Base-by-base conservation (phyloP, 352 stramenopile species). In the Pythium plurisporium region DNA sequence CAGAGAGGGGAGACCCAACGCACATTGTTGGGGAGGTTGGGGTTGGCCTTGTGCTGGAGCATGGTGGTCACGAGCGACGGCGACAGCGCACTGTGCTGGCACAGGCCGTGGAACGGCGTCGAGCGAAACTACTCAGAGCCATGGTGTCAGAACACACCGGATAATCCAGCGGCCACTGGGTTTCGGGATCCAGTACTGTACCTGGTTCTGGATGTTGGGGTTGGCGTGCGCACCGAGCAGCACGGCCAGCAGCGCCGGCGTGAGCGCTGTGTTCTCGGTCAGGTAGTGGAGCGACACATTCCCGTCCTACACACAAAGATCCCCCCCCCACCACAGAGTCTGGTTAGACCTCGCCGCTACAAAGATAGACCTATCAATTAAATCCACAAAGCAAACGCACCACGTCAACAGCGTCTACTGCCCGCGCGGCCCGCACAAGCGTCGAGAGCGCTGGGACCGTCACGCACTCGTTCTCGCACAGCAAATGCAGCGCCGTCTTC, bases 21-120 rank as follows among this genome's bases (percentile, higher is more conserved):
- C 63, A 93, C 83, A 38, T 94, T 91, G 65, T 94, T 87, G 34
- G 74, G 74, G 43, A 79, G 55, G 52, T 87, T 90, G 22, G 85
- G 81, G 52, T 94, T 73, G n/a, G 73, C 75, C 45, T 79, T 70
- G 61, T 83, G 66, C 31, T 82, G 56, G 11, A 91, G 55, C 54
- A 89, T 68, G 29, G 65, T 36, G 1, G 46, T 42, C 10, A 94
- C 66, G 45, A 86, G 72, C 14, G 62, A 40, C 11, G 70, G 55
- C 0, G 72, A 77, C 19, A 90, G 57, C 0, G 55, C 49, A 33
- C 64, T 78, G 57, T 86, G 89, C 56, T 94, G 81, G 47, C 78
- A 86, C 27, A 94, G 58, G 48, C 77, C 84, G 69, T 94, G 79
- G 33, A 86, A 78, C 50, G 83, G 69, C 4, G 76, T 89, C 29